A percentile compares a stretch with the other conserved stretches of the same genome.
phyloP scores from a whole-genome alignment of 306 rosid genomes.

The Pachyrhizus erosus region DNA sequence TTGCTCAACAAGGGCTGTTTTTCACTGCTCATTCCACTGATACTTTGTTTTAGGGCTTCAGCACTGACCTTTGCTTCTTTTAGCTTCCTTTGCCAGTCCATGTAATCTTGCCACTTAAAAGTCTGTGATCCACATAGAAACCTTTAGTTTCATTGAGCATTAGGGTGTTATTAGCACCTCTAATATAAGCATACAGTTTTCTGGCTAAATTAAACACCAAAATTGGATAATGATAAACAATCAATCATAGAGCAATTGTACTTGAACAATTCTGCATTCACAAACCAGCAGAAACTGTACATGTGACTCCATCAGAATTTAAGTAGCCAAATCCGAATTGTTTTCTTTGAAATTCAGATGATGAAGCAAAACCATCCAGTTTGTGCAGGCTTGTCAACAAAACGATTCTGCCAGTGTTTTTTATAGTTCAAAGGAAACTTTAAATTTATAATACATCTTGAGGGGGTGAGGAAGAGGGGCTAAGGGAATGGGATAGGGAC shows the following conservation, averaged over 20 bases:
- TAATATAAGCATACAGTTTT: not conserved
- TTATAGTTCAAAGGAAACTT: not conserved
- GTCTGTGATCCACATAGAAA: conserved; percentile 61
- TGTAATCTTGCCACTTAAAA: conserved; percentile 89
- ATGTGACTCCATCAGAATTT: not conserved
- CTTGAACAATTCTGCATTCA: conserved; percentile 18
- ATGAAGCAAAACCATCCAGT: conserved; percentile 10
- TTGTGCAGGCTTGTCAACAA: conserved; percentile 30
- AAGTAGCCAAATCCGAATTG: not conserved
- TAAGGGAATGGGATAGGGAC: not conserved
- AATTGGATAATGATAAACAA: conserved; percentile 14
- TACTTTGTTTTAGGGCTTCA: conserved; percentile 68
- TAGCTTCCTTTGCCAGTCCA: conserved; percentile 75
- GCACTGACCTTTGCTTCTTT: conserved; percentile 76
- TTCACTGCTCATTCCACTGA: conserved; percentile 58
- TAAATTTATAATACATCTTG: not conserved
- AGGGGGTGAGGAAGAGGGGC: not conserved
- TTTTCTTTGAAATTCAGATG: not conserved
- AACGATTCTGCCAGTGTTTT: conserved; percentile 7
- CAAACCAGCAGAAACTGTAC: conserved; percentile 27
- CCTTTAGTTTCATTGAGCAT: conserved; percentile 37
- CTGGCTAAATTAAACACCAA: not conserved
- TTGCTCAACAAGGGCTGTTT: conserved; percentile 63
- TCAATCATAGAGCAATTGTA: not conserved
- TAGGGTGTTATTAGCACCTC: not conserved